These are phyloP conservation scores for Globisporangium yorkense DNA, from an alignment of 352 stramenopile species.

Conservation along the genomic window DNA sequence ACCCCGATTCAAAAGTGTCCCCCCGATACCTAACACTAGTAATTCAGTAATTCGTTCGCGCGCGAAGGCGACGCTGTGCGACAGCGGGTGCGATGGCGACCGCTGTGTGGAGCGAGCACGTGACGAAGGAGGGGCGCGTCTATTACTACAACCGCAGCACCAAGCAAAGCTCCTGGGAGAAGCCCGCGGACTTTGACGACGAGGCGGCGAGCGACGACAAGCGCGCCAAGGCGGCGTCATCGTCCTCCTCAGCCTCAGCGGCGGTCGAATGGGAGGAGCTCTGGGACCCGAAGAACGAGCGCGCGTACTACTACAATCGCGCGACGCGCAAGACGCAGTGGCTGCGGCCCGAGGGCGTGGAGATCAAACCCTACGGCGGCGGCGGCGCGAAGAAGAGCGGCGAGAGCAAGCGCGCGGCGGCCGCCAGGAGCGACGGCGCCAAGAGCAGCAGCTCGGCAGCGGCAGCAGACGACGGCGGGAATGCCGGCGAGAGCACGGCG, in stretches of 20 bases:
- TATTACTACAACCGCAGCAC: conserved; percentile 89
- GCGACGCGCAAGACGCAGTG: conserved; percentile 76
- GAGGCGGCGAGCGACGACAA: conserved; percentile 17
- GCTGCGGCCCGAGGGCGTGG: conserved; percentile 63
- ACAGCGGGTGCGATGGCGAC: background rate
- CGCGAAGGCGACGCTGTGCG: no score
- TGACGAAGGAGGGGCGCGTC: conserved; percentile 77
- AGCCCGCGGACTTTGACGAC: conserved; percentile 69
- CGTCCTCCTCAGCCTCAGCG: background rate
- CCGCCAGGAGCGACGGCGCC: conserved; percentile 2
- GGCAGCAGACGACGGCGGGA: background rate
- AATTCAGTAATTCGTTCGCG: no score
- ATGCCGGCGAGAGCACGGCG: background rate
- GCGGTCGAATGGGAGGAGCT: conserved; percentile 74
- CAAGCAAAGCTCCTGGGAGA: conserved; percentile 86
- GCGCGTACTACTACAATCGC: conserved; percentile 85
- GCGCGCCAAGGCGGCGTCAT: background rate
- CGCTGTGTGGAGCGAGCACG: conserved; percentile 75
- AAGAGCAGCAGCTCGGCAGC: background rate
- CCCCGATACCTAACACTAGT: background rate
- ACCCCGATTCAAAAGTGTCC: background rate
- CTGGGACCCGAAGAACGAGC: conserved; percentile 83
- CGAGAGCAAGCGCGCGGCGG: background rate
- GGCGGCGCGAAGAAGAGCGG: conserved; percentile 11
- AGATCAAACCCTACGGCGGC: conserved; percentile 64